Evolutionary conservation across 2,329 filamentous ascomycete species (phyloP).

Genomic region (Triangularia setosa): DNA sequence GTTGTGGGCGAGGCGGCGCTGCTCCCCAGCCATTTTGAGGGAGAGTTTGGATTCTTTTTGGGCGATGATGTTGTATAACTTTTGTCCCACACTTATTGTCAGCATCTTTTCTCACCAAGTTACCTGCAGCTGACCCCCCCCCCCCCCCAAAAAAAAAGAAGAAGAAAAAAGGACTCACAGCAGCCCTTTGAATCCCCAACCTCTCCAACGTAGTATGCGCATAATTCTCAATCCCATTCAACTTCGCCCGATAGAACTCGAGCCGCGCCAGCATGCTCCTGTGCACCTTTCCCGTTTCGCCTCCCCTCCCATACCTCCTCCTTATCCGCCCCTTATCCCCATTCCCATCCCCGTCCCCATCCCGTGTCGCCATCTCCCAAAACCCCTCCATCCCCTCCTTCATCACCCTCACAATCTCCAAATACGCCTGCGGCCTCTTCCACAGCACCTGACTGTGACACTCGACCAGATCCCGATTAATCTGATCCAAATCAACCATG

Average conservation of each 20-base stretch:
- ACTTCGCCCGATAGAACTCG: conserved; percentile 58
- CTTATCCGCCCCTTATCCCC: conserved; percentile 15
- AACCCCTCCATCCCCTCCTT: conserved; percentile 46
- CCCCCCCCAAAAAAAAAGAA: no score
- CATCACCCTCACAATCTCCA: conserved; percentile 49
- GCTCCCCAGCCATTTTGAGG: conserved; percentile 59
- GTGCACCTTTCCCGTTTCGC: conserved; percentile 44
- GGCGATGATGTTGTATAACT: conserved; percentile 62
- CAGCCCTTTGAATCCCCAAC: conserved; percentile 57
- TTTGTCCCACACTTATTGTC: no score
- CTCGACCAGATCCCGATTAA: conserved; percentile 60
- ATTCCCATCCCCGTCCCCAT: no score
- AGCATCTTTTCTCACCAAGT: no score
- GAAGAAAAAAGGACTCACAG: conserved; percentile 24
- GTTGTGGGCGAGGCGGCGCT: conserved; percentile 55
- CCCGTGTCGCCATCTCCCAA: conserved; percentile 25
- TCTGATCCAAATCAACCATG: conserved; percentile 54
- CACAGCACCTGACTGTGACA: conserved; percentile 60
- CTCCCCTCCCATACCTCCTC: conserved; percentile 25
- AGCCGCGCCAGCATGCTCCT: conserved; percentile 50
- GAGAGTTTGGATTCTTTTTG: conserved; percentile 62
- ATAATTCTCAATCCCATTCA: conserved; percentile 60
- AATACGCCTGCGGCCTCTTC: conserved; percentile 60
- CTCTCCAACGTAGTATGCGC: conserved; percentile 59
- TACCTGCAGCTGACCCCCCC: no score